phyloP scores from a whole-genome alignment of 495 filamentous ascomycete species.

The Jackrogersella multiformis region DNA sequence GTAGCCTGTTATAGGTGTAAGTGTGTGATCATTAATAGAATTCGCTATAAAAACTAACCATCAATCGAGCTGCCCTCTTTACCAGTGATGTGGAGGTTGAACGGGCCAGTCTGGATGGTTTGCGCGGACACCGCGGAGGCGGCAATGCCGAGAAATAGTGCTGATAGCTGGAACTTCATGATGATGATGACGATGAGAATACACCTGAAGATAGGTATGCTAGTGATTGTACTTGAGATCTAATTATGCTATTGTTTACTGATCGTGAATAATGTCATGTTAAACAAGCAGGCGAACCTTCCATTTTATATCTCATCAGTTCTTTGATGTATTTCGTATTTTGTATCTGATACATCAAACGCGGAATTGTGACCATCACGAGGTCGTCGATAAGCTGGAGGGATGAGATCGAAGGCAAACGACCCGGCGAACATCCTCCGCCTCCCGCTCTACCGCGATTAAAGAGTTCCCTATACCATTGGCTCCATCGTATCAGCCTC shows the following conservation, averaged over 20 bases:
- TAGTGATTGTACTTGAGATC: not conserved
- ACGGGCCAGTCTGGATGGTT: slow-evolving; percentile 52
- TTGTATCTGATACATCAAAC: not conserved
- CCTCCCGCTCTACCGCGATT: not conserved
- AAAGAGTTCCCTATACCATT: slow-evolving; percentile 8
- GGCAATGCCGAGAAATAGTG: slow-evolving; percentile 40
- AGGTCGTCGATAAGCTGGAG: slow-evolving; percentile 14
- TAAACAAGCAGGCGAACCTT: not conserved
- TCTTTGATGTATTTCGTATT: too few relatives aligned
- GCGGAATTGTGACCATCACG: slow-evolving; percentile 21
- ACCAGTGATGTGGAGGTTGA: slow-evolving; percentile 50
- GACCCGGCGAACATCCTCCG: slow-evolving; percentile 7
- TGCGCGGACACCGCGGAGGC: slow-evolving; percentile 49
- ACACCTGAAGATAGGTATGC: not conserved
- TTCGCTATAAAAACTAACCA: slow-evolving; percentile 45
- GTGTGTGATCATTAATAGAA: slow-evolving; percentile 38
- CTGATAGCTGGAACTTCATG: slow-evolving; percentile 47
- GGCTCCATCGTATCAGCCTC: slow-evolving; percentile 33
- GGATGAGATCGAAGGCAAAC: slow-evolving; percentile 5
- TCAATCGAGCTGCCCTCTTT: slow-evolving; percentile 42
- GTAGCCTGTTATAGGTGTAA: slow-evolving; percentile 48
- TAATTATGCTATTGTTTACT: not conserved
- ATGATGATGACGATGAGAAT: slow-evolving; percentile 22
- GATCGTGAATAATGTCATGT: not conserved
- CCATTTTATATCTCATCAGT: slow-evolving; percentile 25